A percentile compares a stretch with the other conserved stretches of the same genome.
Evolutionary conservation across 1,284 basidiomycete genomes (phyloP).

Genomic region (Moesziomyces antarcticus): DNA sequence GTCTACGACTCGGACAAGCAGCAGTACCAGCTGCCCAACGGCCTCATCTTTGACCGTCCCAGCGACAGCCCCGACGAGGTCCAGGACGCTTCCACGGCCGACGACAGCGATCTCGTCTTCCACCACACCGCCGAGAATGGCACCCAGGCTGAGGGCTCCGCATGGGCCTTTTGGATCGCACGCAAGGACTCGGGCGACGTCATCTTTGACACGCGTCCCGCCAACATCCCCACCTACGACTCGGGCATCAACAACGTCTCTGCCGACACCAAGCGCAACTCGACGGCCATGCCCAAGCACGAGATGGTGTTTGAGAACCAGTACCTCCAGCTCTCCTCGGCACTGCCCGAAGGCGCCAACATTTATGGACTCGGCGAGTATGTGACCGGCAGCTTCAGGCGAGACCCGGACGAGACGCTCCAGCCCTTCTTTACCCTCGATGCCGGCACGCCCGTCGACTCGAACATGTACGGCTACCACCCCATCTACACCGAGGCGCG

Average conservation of each 20-base stretch:
- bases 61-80: constrained; percentile 45
- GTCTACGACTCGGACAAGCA: constrained; percentile 73
- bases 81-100: constrained; percentile 30
- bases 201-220: constrained; percentile 78
- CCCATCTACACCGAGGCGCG: constrained; percentile 77
- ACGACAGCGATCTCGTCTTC: constrained; percentile 70
- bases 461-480: constrained; percentile 76
- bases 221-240: constrained; percentile 53
- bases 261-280: constrained; percentile 41
- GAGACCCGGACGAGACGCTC: constrained; percentile 74
- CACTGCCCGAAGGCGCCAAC: constrained; percentile 71
- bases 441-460: constrained; percentile 47
- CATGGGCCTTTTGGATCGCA: constrained; percentile 81
- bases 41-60: constrained; percentile 76
- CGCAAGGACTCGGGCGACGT: constrained; percentile 72
- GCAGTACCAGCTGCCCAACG: constrained; percentile 77
- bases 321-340: constrained; percentile 74
- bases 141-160: constrained; percentile 66
- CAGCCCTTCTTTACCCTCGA: constrained; percentile 78
- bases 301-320: constrained; percentile 75
- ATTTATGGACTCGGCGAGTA: constrained; percentile 83
- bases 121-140: constrained; percentile 73
- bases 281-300: constrained; percentile 57
- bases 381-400: constrained; percentile 74
- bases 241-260: constrained; percentile 36